These are phyloP conservation scores for Sphaerobolus stellatus DNA, from an alignment of 1,284 basidiomycete genomes.

Conservation along the genomic window DNA sequence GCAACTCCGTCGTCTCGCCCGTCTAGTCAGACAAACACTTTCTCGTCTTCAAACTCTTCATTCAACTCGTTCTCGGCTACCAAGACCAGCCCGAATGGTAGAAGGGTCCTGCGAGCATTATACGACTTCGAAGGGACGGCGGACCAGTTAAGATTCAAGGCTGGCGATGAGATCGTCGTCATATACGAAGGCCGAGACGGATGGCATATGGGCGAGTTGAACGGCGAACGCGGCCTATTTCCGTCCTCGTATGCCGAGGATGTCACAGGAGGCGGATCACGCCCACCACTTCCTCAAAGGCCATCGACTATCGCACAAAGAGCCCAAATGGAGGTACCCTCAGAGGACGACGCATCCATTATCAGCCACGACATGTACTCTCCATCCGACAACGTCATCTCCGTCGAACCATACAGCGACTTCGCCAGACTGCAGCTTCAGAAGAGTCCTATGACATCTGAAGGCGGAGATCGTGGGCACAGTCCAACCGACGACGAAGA, in stretches of 20 bases:
- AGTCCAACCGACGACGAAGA: neutral
- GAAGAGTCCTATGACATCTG: slow-evolving; percentile 10
- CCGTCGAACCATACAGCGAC: slow-evolving; percentile 9
- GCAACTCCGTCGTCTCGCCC: slow-evolving; percentile 45
- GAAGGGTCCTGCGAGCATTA: slow-evolving; percentile 64
- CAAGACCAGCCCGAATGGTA: slow-evolving; percentile 14
- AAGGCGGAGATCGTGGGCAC: neutral
- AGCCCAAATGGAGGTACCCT: slow-evolving; percentile 2
- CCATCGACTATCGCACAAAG: slow-evolving; percentile 4
- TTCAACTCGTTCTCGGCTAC: slow-evolving; percentile 7
- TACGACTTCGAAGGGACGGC: slow-evolving; percentile 70
- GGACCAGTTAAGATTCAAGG: slow-evolving; percentile 73
- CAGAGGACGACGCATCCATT: slow-evolving; percentile 18
- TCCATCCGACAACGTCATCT: slow-evolving; percentile 8
- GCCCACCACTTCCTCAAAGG: slow-evolving; percentile 26
- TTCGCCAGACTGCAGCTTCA: neutral
- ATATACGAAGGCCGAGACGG: slow-evolving; percentile 75
- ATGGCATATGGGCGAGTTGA: slow-evolving; percentile 82
- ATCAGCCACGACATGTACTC: slow-evolving; percentile 11
- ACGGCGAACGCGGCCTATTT: slow-evolving; percentile 72
- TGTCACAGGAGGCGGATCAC: slow-evolving; percentile 19
- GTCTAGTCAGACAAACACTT: slow-evolving; percentile 45
- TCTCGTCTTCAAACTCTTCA: slow-evolving; percentile 6
- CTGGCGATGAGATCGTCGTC: slow-evolving; percentile 72
- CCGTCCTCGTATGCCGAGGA: slow-evolving; percentile 71